Evolutionary conservation across 2,329 filamentous ascomycete species (phyloP), one percentile per base, ranked within the genome.

Genomic region (Trichoderma citrinoviride): DNA sequence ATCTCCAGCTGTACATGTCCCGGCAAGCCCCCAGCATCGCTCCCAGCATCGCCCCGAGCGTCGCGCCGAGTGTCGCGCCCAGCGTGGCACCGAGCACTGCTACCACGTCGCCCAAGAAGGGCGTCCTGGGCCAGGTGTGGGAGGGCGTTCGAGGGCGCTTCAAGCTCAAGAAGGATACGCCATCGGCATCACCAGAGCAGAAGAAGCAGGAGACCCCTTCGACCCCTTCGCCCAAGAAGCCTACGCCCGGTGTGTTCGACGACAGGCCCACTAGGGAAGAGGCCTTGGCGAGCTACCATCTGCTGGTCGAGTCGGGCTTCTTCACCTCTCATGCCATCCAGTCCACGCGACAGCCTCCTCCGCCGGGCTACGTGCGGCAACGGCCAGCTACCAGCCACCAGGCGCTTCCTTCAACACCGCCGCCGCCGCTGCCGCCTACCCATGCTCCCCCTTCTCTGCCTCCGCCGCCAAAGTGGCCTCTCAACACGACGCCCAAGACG

Each of bases 261-360:
- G 61, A 67, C 19, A 72, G 72, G 68, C 75, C 75, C 3, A 71
- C 73, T 37, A 72, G 71, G 68, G 85, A 87, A 58, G 83, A 87
- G 65, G 80, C 87, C 61, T 69, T 85, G 71, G 80, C 81, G 66
- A 86, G 78, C 71, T 87, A 87, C 73, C 81, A 85, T 68, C 76
- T 83, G 68, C 79, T 87, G 64, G 78, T 87, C 69, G 80, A 83
- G 2, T 80, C 80, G 6, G 85, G 85, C 66, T 87, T 87, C 79
- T 87, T 87, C 72, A 78, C 81, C 53, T 77, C 81, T 25, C 84
- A 86, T 67, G 84, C 84, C 60, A 86, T 86, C 67, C 81, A 83
- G 66, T 85, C 83, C 5, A 84, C 83, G 1, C 78, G 85, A 3
- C 82, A 83, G 71, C 81, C 77, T 1, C 64, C 57, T 47, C 64